Evolutionary conservation across 495 filamentous ascomycete genomes (phyloP).

Genomic region (Penicillium cinerascens): DNA sequence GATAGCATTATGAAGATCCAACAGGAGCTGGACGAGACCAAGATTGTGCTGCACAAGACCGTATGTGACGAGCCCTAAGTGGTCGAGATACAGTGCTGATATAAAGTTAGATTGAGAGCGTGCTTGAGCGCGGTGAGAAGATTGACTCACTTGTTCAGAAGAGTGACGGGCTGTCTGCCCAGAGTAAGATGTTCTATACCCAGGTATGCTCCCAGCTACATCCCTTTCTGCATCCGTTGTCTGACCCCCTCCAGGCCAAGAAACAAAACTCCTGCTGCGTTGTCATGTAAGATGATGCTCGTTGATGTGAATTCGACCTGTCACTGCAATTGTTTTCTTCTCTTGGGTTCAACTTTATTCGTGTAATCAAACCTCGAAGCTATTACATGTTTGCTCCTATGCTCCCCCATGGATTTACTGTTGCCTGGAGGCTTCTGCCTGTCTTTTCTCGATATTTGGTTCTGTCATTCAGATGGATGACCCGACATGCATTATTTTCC

Average conservation of each 20-base stretch:
- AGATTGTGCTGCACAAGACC: slow-evolving; percentile 96
- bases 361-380: slow-evolving; percentile 13
- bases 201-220: slow-evolving; percentile 44
- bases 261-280: slow-evolving; percentile 95
- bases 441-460: neutral
- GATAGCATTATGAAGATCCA: slow-evolving; percentile 94
- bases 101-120: slow-evolving; percentile 60
- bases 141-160: slow-evolving; percentile 86
- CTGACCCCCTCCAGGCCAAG: slow-evolving; percentile 61
- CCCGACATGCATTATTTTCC: slow-evolving; percentile 3
- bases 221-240: neutral
- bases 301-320: neutral
- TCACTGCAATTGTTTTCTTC: neutral
- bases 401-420: slow-evolving; percentile 31
- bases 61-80: slow-evolving; percentile 16
- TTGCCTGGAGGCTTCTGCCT: slow-evolving; percentile 21
- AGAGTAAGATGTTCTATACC: slow-evolving; percentile 96
- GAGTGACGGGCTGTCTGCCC: slow-evolving; percentile 78
- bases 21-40: slow-evolving; percentile 95
- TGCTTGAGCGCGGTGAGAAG: slow-evolving; percentile 82
- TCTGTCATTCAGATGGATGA: slow-evolving; percentile 1
- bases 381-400: slow-evolving; percentile 3
- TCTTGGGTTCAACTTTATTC: slow-evolving; percentile 8
- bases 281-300: slow-evolving; percentile 55
- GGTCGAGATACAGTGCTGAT: neutral